Percentiles rank a stretch among this genome's conserved stretches.
phyloP scores from a whole-genome alignment of 2,329 filamentous ascomycete species.

The Sphaerulina populicola region DNA sequence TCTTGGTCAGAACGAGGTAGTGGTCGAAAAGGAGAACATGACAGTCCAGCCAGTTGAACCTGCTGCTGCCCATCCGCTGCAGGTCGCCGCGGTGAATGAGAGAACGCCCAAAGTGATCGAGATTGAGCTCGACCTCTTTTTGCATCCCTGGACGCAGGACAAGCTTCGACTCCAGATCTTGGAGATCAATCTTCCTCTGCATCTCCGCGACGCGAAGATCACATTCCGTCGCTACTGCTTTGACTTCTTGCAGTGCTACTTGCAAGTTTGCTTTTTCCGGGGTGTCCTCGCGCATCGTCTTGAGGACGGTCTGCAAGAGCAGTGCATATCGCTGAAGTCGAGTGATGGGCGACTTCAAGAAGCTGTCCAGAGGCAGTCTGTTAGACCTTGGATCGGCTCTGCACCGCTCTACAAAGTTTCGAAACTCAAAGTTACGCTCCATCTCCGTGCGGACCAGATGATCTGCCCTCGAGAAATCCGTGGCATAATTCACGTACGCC shows the following conservation, averaged over 20 bases:
- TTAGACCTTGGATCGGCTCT: conserved; percentile 69
- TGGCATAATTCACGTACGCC: conserved; percentile 87
- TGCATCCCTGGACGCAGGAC: conserved; percentile 82
- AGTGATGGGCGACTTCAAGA: conserved; percentile 86
- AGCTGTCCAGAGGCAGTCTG: conserved; percentile 87
- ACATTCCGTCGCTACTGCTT: conserved; percentile 78
- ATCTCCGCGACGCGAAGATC: conserved; percentile 88
- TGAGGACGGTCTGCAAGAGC: conserved; percentile 71
- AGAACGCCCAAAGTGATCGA: conserved; percentile 88
- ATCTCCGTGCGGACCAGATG: conserved; percentile 77
- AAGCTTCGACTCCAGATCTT: conserved; percentile 74
- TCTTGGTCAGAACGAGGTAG: conserved; percentile 86
- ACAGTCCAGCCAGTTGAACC: conserved; percentile 88
- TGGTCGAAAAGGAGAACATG: conserved; percentile 93
- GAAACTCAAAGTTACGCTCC: conserved; percentile 77
- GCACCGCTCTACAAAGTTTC: conserved; percentile 72
- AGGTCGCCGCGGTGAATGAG: conserved; percentile 83
- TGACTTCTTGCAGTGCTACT: conserved; percentile 85
- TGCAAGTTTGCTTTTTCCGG: conserved; percentile 82
- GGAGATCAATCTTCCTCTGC: conserved; percentile 80
- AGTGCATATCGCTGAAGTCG: conserved; percentile 84
- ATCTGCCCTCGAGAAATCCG: conserved; percentile 73
- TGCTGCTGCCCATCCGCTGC: conserved; percentile 76
- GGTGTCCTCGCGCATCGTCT: conserved; percentile 72
- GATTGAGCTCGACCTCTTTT: conserved; percentile 68